These are phyloP conservation scores for Aspergillus quadricinctus DNA, from an alignment of 2,329 filamentous ascomycete species.

Conservation along the genomic window DNA sequence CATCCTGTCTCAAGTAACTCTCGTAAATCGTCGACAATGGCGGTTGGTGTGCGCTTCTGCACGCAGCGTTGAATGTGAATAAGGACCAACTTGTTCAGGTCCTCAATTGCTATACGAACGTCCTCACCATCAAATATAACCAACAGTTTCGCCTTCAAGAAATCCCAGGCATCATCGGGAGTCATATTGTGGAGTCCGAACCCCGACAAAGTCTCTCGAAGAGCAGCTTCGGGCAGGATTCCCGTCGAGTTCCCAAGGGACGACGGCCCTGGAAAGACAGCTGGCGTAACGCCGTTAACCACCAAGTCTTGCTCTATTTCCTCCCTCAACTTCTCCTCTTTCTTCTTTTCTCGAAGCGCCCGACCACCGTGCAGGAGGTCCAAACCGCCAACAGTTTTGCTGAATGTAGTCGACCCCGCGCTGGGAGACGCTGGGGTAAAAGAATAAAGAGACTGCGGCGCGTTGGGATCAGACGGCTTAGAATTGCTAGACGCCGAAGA, in stretches of 20 bases:
- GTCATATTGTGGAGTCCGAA: slow-evolving; percentile 68
- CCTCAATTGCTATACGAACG: slow-evolving; percentile 60
- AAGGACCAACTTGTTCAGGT: slow-evolving; percentile 60
- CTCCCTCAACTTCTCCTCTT: slow-evolving; percentile 58
- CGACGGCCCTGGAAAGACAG: slow-evolving; percentile 32
- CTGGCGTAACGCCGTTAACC: slow-evolving; percentile 21
- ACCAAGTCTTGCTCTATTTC: slow-evolving; percentile 32
- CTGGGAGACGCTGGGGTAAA: slow-evolving; percentile 62
- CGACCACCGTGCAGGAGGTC: slow-evolving; percentile 74
- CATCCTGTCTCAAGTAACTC: slow-evolving; percentile 70
- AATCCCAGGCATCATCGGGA: slow-evolving; percentile 62
- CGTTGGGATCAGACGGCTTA: slow-evolving; percentile 58
- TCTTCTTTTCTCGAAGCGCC: slow-evolving; percentile 74
- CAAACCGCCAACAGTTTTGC: slow-evolving; percentile 76
- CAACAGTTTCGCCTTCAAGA: slow-evolving; percentile 59
- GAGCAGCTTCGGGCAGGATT: slow-evolving; percentile 31
- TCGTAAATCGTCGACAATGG: slow-evolving; percentile 59
- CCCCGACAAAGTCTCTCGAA: slow-evolving; percentile 41
- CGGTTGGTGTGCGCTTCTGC: slow-evolving; percentile 54
- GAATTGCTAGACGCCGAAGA: slow-evolving; percentile 65
- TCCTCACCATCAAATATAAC: slow-evolving; percentile 63
- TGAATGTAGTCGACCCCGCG: slow-evolving; percentile 59
- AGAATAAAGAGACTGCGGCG: slow-evolving; percentile 61
- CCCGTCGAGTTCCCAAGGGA: slow-evolving; percentile 32
- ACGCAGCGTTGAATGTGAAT: slow-evolving; percentile 61